Evolutionary conservation across 305 asterid species (phyloP), one percentile per base, ranked within the genome.

Genomic region (Nicotiana rustica): DNA sequence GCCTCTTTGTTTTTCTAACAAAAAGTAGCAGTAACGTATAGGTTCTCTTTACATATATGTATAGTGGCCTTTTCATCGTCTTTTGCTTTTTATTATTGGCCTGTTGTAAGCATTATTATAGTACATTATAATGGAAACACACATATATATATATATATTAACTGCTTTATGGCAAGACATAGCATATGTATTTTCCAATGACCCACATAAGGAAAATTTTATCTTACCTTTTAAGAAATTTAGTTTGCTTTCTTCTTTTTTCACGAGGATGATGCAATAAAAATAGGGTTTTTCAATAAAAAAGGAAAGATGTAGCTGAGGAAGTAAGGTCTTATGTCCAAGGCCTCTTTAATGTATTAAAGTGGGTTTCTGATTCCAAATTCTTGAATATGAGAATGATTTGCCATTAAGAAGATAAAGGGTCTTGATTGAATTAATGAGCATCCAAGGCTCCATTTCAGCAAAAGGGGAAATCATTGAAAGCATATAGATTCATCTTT

Each of bases 361-460:
- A 19, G 77, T 80, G 66, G 66, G n/a, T 80, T 80, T 31, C 60
- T 64, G 64, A 79, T 79, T 64, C 38, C 67, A 64, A 66, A 79
- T 62, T 29, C 15, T 4, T 44, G 35, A 66, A 62, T 71, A 21
- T 33, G 41, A 29, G 60, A 36, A 21, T 70, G 47, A 41, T 41
- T 41, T 41, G 3, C 67, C 62, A 25, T 57, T 41, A 65, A 77
- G 59, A 77, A 77, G 68, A 57, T 35, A 77, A 78, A 59, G 25
- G 70, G 67, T 70, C 6, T 12, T 59, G 71, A 61, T 61, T 61
- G 73, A 5, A 60, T 78, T 36, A 25, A 78, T 59, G 71, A 78
- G 71, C 82, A 78, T 78, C 70, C 36, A 59, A 18, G 82, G 61
- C 82, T 33, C 57, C 70, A 78, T 35, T 78, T 78, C 3, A 78